Evolutionary conservation across 306 rosid species (phyloP).

Genomic region (Sindora glabra): DNA sequence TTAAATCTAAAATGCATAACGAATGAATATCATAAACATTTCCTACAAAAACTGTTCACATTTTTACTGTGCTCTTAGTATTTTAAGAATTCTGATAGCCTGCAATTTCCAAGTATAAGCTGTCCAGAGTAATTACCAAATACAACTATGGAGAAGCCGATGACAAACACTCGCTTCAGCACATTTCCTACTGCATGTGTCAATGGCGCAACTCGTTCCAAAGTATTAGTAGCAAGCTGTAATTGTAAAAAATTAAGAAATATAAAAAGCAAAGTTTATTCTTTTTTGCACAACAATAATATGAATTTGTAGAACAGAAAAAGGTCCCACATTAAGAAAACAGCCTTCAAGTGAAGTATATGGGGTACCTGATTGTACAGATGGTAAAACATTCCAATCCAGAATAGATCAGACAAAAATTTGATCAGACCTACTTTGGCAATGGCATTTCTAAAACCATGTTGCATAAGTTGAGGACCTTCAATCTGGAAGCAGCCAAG

Average conservation of each 20-base stretch:
- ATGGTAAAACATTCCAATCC: slow-evolving; percentile 75
- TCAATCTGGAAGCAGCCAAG: slow-evolving; percentile 51
- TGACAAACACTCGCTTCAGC: slow-evolving; percentile 74
- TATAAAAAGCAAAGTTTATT: neutral
- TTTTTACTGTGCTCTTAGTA: neutral
- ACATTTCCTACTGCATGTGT: slow-evolving; percentile 83
- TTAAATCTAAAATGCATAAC: no score
- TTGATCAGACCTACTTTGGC: slow-evolving; percentile 59
- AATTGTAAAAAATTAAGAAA: neutral
- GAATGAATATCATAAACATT: no score
- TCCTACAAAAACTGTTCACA: neutral
- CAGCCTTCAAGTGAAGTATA: neutral
- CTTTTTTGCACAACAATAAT: neutral
- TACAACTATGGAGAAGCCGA: slow-evolving; percentile 68
- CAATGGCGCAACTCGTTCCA: slow-evolving; percentile 71
- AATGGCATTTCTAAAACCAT: slow-evolving; percentile 60
- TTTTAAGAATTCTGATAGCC: neutral
- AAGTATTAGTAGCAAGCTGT: slow-evolving; percentile 71
- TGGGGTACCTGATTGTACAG: slow-evolving; percentile 59
- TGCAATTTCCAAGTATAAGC: neutral
- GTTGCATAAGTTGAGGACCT: slow-evolving; percentile 59
- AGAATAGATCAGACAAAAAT: slow-evolving; percentile 62
- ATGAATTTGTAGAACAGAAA: neutral
- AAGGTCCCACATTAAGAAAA: neutral
- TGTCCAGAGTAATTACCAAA: slow-evolving; percentile 40